Base-by-base conservation (phyloP, 768 basidiomycete genomes). In the Pleurotus ostreatus region DNA sequence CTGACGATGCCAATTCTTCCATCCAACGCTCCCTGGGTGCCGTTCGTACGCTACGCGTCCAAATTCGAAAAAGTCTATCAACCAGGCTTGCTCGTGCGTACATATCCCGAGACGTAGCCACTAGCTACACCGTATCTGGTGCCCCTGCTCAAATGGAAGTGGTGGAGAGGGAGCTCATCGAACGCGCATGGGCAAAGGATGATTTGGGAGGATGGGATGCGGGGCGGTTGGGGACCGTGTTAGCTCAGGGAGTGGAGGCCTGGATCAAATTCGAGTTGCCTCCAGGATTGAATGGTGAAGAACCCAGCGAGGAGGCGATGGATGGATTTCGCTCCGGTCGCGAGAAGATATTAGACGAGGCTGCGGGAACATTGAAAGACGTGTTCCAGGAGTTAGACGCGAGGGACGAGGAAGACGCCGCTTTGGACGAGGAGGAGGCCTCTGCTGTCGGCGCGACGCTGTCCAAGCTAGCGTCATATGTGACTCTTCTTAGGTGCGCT, bases 361-460 rank as follows among this genome's bases (percentile, higher is more conserved):
- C 81, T 4, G 83, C 87, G 1, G 83, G 84, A 0, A 78, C 87
- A 5, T 62, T 88, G 58, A 86, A 83, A 65, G 90, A 92, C 59
- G 77, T 89, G 4, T 77, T 89, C 12, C 85, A 88, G 61, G 88
- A 89, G 60, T 75, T 86, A 47, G 88, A 90, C 59, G 78, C 81
- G 18, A 74, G 81, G 55, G 85, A 84, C 9, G 87, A 90, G 38
- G 78, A 78, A 13, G 64, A 63, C 37, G 61, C 66, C 0, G 57
- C 63, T 1, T 61, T 88, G 62, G 86, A 88, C 52, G 84, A 87
- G 57, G 86, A 89, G 60, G 89, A 89, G 63, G 82, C 85, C 11
- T 72, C 66, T 41, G 80, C 85, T 25, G 74, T 89, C 7, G 88
- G 87, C 0, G 77, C 82, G 61, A 83, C 82, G 1, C 65, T 92